Conservation (phyloP, 805 yeast genomes). For the Teunomyces aglyptinius region DNA sequence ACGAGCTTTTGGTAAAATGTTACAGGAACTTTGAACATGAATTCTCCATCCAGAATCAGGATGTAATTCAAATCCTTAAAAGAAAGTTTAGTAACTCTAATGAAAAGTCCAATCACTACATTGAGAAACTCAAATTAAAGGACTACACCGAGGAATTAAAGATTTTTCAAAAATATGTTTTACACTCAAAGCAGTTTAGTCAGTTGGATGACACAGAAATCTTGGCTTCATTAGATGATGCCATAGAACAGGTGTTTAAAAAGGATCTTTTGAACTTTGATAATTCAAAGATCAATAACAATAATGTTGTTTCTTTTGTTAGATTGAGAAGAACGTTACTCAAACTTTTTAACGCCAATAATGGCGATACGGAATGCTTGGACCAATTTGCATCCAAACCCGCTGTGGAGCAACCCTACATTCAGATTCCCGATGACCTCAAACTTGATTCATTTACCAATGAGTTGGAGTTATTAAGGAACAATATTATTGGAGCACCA, state of each 20-base stretch:
- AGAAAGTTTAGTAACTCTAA: neutral
- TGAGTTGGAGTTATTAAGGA: constrained; percentile 19
- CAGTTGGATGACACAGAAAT: constrained; percentile 12
- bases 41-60: neutral
- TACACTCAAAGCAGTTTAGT: constrained; percentile 4
- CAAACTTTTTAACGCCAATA: constrained; percentile 6
- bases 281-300: neutral
- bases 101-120: neutral
- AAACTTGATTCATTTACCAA: constrained; percentile 14
- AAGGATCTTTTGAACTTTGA: constrained; percentile 2
- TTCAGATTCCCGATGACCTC: constrained; percentile 21
- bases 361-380: constrained; percentile 7
- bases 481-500: constrained; percentile 8
- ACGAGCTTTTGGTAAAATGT: neutral
- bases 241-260: constrained; percentile 3
- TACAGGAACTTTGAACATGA: constrained; percentile 3
- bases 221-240: constrained; percentile 3
- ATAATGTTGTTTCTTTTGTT: constrained; percentile 5
- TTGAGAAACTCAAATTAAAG: constrained; percentile 15
- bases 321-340: constrained; percentile 5
- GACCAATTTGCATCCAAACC: constrained; percentile 6
- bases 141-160: constrained; percentile 16
- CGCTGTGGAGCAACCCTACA: constrained; percentile 3
- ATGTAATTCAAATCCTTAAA: neutral
- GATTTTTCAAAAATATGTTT: constrained; percentile 10